Evolutionary conservation across 176 grass and related monocot genomes (phyloP).

Genomic region (Luzula sylvatica): DNA sequence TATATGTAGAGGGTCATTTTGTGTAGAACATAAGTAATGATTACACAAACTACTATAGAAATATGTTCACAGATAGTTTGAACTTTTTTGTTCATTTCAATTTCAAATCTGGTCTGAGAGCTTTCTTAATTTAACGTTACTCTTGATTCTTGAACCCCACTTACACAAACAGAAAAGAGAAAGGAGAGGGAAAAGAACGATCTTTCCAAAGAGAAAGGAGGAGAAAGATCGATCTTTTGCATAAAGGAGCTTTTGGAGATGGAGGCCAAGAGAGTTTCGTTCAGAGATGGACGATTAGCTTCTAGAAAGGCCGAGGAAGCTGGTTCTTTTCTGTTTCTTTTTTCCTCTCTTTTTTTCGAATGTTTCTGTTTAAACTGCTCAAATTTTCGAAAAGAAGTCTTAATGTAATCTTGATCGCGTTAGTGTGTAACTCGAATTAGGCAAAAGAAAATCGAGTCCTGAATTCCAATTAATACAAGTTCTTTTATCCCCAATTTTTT

Average conservation of each 20-base stretch:
- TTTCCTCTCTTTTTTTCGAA: neutral
- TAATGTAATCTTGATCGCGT: neutral
- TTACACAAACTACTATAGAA: neutral
- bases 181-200: neutral
- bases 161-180: neutral
- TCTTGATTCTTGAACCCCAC: neutral
- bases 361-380: neutral
- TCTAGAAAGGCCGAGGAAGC: constrained; percentile 73
- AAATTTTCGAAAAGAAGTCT: neutral
- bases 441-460: constrained; percentile 8
- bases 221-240: too few species aligned
- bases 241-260: neutral
- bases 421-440: neutral
- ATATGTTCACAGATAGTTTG: neutral
- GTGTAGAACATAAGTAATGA: neutral
- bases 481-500: neutral
- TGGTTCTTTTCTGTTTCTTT: constrained; percentile 20
- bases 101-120: constrained; percentile 17
- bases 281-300: constrained; percentile 53
- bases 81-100: neutral
- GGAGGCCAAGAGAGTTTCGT: constrained; percentile 44
- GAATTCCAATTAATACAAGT: neutral
- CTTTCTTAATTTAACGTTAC: constrained; percentile 21
- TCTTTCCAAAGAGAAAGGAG: constrained; percentile 4
- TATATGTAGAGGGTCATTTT: neutral